phyloP scores from a whole-genome alignment of 2,329 filamentous ascomycete species.

The Aspergillus quadricinctus region DNA sequence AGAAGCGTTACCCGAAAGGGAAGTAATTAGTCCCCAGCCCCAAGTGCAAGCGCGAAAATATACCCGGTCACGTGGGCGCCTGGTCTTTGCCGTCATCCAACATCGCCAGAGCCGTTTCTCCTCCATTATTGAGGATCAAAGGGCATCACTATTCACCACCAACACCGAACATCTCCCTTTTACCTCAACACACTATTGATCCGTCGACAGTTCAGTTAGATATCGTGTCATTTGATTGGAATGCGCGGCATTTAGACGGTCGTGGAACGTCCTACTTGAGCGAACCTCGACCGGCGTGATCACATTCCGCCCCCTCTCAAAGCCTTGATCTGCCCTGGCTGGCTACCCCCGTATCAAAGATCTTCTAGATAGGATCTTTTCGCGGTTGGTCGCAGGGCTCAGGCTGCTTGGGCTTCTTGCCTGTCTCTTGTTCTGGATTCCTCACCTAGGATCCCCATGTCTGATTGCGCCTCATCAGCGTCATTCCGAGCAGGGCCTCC shows the following conservation, averaged over 20 bases:
- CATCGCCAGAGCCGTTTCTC: slow-evolving; percentile 18
- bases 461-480: slow-evolving; percentile 31
- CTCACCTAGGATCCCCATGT: slow-evolving; percentile 30
- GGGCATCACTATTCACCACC: slow-evolving; percentile 15
- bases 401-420: slow-evolving; percentile 12
- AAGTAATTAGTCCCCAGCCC: neutral
- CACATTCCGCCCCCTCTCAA: slow-evolving; percentile 14
- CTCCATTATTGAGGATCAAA: slow-evolving; percentile 19
- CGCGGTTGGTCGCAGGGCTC: slow-evolving; percentile 6
- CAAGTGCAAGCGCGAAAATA: slow-evolving; percentile 12
- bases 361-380: slow-evolving; percentile 6
- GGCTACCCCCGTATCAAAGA: slow-evolving; percentile 4
- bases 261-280: slow-evolving; percentile 33
- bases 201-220: slow-evolving; percentile 9
- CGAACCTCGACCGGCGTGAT: slow-evolving; percentile 27
- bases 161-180: slow-evolving; percentile 9
- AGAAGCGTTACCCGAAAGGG: neutral
- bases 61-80: slow-evolving; percentile 23
- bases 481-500: slow-evolving; percentile 36
- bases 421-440: slow-evolving; percentile 4
- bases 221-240: slow-evolving; percentile 18
- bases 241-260: slow-evolving; percentile 31
- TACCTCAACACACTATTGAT: slow-evolving; percentile 9
- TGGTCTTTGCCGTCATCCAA: slow-evolving; percentile 29
- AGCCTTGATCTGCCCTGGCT: slow-evolving; percentile 10